Base-by-base conservation (phyloP, 1,284 basidiomycete species). In the Afroboletus lepidellus region DNA sequence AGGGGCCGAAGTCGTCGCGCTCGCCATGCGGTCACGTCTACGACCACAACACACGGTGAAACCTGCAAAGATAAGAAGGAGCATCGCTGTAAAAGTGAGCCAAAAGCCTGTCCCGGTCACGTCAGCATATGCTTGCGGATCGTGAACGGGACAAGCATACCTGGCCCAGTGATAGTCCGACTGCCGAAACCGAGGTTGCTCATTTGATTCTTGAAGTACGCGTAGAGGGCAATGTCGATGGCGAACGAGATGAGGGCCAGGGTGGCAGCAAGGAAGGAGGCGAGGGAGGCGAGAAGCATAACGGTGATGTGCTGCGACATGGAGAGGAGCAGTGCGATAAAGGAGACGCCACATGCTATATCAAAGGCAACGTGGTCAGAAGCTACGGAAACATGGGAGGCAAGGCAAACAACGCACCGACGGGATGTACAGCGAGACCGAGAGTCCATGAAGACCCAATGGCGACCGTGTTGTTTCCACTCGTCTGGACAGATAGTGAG, bases 151-250 rank as follows among this genome's bases (percentile, higher is more conserved):
- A 36, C 30, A 15, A 11, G 66, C 77, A 48, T 60, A 85, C 86
- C 87, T 50, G 80, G 79, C 13, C 75, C 81, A n/a, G 84, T 76
- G 51, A 72, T 71, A 12, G 83, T 84, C 4, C 48, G 36, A 34
- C 66, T 68, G 3, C 72, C 59, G 20, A 78, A 70, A 47, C 73
- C 73, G 18, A 88, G 72, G 46, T 78, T 74, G 43, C 69, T 65
- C 55, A 84, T 74, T 58, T 83, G 70, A 54, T 83, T 74, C 62
- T 79, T 81, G 48, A 85, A 76, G 53, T 76, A 81, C 2, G 74
- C 81, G 60, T 74, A 85, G 16, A 91, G 77, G n/a, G 85, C 84
- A 58, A 91, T 84, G 65, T 91, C 87, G 62, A 85, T 79, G 33
- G 77, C 77, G 64, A 90, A 88, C 1, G 86, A 83, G 56, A 90